A percentile compares a stretch with the other conserved stretches of the same genome.
Conservation (phyloP, 192 early-diverging fungal species). For the Dissophora ornata region DNA sequence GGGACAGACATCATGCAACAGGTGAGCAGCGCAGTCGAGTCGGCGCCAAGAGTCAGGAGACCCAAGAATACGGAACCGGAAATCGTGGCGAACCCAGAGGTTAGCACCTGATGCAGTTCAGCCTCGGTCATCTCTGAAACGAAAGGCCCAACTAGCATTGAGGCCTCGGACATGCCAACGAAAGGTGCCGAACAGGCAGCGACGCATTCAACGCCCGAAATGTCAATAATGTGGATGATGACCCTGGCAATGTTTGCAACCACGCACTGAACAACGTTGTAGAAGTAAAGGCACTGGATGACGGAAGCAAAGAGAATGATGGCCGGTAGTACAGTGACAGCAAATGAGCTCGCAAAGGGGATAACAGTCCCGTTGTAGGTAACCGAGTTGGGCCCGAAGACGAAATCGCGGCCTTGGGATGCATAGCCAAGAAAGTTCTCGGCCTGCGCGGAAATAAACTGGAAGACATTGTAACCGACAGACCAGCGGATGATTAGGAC, state of each 20-base stretch:
- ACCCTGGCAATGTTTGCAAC: constrained; percentile 71
- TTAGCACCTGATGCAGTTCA: constrained; percentile 90
- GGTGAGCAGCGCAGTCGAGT: constrained; percentile 75
- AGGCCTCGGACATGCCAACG: constrained; percentile 85
- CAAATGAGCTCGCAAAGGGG: constrained; percentile 60
- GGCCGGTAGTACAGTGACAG: constrained; percentile 80
- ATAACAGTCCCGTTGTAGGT: constrained; percentile 28
- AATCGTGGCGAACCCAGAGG: constrained; percentile 91
- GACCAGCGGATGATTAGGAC: constrained; percentile 80
- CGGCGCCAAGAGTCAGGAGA: constrained; percentile 78
- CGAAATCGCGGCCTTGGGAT: constrained; percentile 72
- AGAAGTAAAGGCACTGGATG: constrained; percentile 85
- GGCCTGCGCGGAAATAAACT: constrained; percentile 68
- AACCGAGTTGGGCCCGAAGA: constrained; percentile 67
- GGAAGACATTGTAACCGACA: constrained; percentile 79
- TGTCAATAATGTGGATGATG: constrained; percentile 76
- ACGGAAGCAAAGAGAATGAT: constrained; percentile 90
- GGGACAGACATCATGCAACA: constrained; percentile 94
- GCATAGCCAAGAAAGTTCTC: constrained; percentile 73
- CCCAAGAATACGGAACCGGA: constrained; percentile 86
- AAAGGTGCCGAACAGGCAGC: constrained; percentile 90
- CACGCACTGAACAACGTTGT: constrained; percentile 87
- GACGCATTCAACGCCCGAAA: constrained; percentile 89
- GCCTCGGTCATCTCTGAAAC: constrained; percentile 85
- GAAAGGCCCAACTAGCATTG: constrained; percentile 83